Base-by-base conservation (phyloP, 495 filamentous ascomycete genomes). In the Hypoxylon intermedium region DNA sequence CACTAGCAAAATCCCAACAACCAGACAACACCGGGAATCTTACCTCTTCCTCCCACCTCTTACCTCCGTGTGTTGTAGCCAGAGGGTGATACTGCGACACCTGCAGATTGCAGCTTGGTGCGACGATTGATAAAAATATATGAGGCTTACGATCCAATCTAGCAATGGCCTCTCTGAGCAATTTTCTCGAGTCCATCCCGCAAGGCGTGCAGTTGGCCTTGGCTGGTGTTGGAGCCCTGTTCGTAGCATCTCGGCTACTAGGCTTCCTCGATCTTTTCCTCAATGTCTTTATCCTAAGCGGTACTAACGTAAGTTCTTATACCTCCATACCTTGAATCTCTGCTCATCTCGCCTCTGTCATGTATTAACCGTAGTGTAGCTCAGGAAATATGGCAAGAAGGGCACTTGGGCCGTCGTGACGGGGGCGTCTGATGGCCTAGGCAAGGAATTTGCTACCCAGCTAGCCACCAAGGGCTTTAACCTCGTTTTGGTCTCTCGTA, bases 361-460 rank as follows among this genome's bases (percentile, higher is more conserved):
- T n/a, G n/a, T 51, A 38, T 52, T 44, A 24, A 51, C 11, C 19
- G 28, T 7, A 31, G 26, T 46, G 43, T 52, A 98, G 94, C 87
- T 99, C 51, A 85, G 84, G 57, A 91, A 87, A 58, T 97, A 97
- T 77, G 95, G 92, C 62, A 88, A 87, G 58, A 92, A 91, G 67
- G 93, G 93, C 55, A 93, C 86, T 67, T 99, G 93, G 92, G 94
- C 92, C 16, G 83, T 99, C 38, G 83, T 99, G 16, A 98, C 95
- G 41, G 95, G 95, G 62, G 94, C 95, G 52, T 96, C 92, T 9
- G 94, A 98, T 77, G 95, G 95, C 60, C 85, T 99, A 49, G 95
- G 95, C 67, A 97, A 97, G 79, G 94, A 98, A 80, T 99, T 89
- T 70, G 90, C 93, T 41, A 79, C 89, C 53, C 92, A 97, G 71